These are phyloP conservation scores for Solanum hybrid DNA, from an alignment of 305 asterid species.

Conservation along the genomic window DNA sequence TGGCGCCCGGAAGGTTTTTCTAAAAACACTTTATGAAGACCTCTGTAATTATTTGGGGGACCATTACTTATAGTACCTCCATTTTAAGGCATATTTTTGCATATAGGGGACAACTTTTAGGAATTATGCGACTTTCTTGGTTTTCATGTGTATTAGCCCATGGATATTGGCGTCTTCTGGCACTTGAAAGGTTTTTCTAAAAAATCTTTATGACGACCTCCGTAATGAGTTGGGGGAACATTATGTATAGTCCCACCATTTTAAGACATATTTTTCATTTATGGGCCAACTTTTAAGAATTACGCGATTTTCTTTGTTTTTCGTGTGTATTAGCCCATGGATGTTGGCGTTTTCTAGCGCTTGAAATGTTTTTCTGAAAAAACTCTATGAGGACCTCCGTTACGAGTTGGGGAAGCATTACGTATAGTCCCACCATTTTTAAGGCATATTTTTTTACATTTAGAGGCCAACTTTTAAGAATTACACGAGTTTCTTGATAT, in stretches of 20 bases:
- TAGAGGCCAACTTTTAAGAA: background rate
- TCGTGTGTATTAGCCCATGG: too few relatives aligned
- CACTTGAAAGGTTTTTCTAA: fast-evolving
- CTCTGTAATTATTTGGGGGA: too few relatives aligned
- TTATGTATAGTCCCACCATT: background rate
- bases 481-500: background rate
- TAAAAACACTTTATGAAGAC: fast-evolving
- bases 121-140: too few relatives aligned
- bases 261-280: background rate
- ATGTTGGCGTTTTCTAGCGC: background rate
- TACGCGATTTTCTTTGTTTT: background rate
- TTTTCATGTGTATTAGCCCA: too few relatives aligned
- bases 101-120: too few relatives aligned
- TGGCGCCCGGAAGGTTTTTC: too few relatives aligned
- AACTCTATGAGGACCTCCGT: background rate
- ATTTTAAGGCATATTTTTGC: too few relatives aligned
- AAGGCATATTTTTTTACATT: background rate
- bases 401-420: background rate
- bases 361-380: too few relatives aligned
- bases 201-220: too few relatives aligned
- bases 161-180: background rate
- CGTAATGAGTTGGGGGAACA: background rate
- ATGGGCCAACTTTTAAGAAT: background rate
- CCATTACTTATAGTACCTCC: too few relatives aligned
- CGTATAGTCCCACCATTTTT: background rate